Evolutionary conservation across 2,329 filamentous ascomycete genomes (phyloP), one percentile per base, ranked within the genome.

Genomic region (Diaporthe citri): DNA sequence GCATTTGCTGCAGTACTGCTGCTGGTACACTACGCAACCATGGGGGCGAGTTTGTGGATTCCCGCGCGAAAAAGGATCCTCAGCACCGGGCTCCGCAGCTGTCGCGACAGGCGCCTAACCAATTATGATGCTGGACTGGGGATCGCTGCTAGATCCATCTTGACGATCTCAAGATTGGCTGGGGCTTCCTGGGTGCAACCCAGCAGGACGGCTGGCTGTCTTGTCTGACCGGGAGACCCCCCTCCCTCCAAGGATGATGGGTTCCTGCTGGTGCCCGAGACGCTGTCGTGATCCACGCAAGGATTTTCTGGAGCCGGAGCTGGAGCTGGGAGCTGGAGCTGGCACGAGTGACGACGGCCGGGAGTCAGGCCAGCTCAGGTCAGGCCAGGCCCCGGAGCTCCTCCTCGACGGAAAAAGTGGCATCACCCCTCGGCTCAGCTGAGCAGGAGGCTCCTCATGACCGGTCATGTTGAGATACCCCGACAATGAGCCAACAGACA

Each of bases 91-190:
- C 52, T 66, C 69, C 70, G 70, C 56, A 70, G 25, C 64, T 64
- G 75, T 74, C 75, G 75, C 75, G 73, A 76, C 72, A 12, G 60
- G 75, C 75, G 75, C 67, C 66, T 74, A 64, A 48, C 62, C 62
- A 72, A 74, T 64, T 52, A 72, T 72, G 71, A 48, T 34, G 46
- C 31, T 59, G 52, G 66, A 66, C 72, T 76, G 75, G 75, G 72
- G 67, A 76, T 76, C 72, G 75, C 73, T 74, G 75, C 72, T 51
- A 74, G 75, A 74, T 72, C 64, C 64, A 67, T 67, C 67, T 71
- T n/a, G 72, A 64, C 72, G 72, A 76, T 76, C 74, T 74, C 51
- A 46, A 72, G 62, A 70, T 67, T 72, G 59, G 52, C 66, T 70
- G 72, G 66, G 64, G 57, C 46, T 46, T 39, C 69, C 64, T 67